A percentile compares a stretch with the other conserved stretches of the same genome.
Conservation (phyloP, 2,329 filamentous ascomycete genomes). For the Herpotrichia juniperi region DNA sequence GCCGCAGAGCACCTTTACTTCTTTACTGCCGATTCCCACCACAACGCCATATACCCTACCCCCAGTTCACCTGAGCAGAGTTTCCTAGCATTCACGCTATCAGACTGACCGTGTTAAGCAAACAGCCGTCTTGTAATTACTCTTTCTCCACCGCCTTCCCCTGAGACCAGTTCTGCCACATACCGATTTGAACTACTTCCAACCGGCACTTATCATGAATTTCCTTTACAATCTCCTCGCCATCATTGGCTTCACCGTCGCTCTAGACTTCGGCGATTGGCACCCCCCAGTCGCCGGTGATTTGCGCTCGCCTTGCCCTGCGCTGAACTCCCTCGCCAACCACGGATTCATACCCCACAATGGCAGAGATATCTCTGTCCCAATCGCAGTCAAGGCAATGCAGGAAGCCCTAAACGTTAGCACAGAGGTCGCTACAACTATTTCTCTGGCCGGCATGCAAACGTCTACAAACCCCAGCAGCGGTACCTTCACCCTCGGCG, state of each 20-base stretch:
- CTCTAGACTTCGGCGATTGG: slow-evolving; percentile 7
- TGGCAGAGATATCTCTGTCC: slow-evolving; percentile 39
- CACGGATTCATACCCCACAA: slow-evolving; percentile 38
- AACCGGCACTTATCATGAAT: slow-evolving; percentile 8
- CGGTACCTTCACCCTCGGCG: slow-evolving; percentile 34
- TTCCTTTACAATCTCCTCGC: background rate
- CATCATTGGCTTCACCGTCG: slow-evolving; percentile 1
- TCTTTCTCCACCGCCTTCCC: too few relatives aligned
- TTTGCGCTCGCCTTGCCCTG: slow-evolving; percentile 37
- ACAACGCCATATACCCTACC: too few relatives aligned
- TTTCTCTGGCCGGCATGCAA: slow-evolving; percentile 23
- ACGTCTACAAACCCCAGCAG: slow-evolving; percentile 15
- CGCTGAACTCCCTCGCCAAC: slow-evolving; percentile 42
- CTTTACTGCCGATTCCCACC: too few relatives aligned
- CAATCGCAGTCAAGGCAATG: slow-evolving; percentile 29
- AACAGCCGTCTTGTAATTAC: too few relatives aligned
- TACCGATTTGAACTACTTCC: too few relatives aligned
- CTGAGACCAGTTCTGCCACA: too few relatives aligned
- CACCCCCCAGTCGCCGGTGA: slow-evolving; percentile 13
- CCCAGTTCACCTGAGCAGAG: too few relatives aligned
- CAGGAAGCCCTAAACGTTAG: slow-evolving; percentile 39
- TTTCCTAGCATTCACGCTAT: too few relatives aligned
- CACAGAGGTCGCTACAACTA: slow-evolving; percentile 29
- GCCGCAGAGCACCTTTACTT: too few relatives aligned
- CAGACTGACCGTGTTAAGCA: too few relatives aligned